A percentile compares a stretch with the other conserved stretches of the same genome.
Evolutionary conservation across 2,329 filamentous ascomycete species (phyloP).

Genomic region (Myriosclerotinia curreyana): DNA sequence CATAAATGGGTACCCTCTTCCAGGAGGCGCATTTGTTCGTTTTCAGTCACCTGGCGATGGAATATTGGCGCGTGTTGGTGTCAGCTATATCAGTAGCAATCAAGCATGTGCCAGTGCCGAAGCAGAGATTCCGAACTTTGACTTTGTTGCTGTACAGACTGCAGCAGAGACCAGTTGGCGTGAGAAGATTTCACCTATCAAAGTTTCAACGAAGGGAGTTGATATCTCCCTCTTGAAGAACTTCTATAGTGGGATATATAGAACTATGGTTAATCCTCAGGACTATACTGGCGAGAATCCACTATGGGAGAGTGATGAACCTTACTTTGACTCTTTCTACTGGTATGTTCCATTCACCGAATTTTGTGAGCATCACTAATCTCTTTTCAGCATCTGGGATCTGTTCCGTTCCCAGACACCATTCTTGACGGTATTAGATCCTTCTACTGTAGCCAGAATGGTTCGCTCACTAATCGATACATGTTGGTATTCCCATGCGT

Average conservation of each 20-base stretch:
- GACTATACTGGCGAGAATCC: slow-evolving; percentile 74
- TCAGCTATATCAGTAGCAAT: slow-evolving; percentile 65
- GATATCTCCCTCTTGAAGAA: slow-evolving; percentile 54
- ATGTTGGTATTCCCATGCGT: slow-evolving; percentile 45
- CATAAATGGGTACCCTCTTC: slow-evolving; percentile 54
- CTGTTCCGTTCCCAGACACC: slow-evolving; percentile 67
- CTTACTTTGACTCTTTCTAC: slow-evolving; percentile 75
- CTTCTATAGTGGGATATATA: slow-evolving; percentile 69
- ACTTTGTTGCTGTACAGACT: slow-evolving; percentile 55
- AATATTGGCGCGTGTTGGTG: slow-evolving; percentile 61
- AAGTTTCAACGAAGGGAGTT: slow-evolving; percentile 51
- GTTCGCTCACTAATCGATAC: slow-evolving; percentile 70
- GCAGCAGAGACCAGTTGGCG: slow-evolving; percentile 58
- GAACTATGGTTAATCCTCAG: slow-evolving; percentile 67
- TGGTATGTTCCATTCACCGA: slow-evolving; percentile 26
- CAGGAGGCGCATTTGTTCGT: slow-evolving; percentile 60
- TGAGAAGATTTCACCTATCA: slow-evolving; percentile 57
- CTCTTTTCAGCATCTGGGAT: slow-evolving; percentile 59
- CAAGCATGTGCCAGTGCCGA: slow-evolving; percentile 68
- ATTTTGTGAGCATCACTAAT: not conserved
- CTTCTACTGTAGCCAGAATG: slow-evolving; percentile 60
- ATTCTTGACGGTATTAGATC: slow-evolving; percentile 67
- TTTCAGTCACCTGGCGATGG: slow-evolving; percentile 51
- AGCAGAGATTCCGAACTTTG: slow-evolving; percentile 62
- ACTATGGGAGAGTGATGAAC: slow-evolving; percentile 61